A percentile compares a stretch with the other conserved stretches of the same genome.
These are phyloP conservation scores for Brassica incana DNA, from an alignment of 345 rosid genomes.

Conservation along the genomic window DNA sequence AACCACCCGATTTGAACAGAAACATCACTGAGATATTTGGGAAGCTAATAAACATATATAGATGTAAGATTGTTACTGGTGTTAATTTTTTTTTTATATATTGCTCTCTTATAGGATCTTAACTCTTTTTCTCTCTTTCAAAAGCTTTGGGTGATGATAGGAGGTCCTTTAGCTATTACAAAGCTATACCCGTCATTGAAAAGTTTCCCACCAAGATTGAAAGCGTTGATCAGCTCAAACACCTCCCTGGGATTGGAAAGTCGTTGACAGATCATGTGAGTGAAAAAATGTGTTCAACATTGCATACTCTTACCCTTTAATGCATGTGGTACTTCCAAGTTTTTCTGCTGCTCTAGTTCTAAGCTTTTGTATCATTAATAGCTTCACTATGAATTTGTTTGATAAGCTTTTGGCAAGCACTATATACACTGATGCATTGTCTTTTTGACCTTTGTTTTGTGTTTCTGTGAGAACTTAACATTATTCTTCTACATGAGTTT, in stretches of 20 bases:
- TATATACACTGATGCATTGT: background rate
- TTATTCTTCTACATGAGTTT: constrained; percentile 11
- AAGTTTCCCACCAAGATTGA: constrained; percentile 82
- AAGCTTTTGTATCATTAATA: background rate
- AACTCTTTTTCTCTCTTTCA: constrained; percentile 7
- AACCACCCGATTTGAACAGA: constrained; percentile 86
- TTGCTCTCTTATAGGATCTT: constrained; percentile 4
- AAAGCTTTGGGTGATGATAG: constrained; percentile 95
- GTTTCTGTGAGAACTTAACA: background rate
- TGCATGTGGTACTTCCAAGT: background rate
- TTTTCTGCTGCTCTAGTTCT: constrained; percentile 1
- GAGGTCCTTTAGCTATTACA: constrained; percentile 90
- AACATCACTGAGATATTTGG: constrained; percentile 84
- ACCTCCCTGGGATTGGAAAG: constrained; percentile 90
- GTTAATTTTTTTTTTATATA: background rate
- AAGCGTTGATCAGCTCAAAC: constrained; percentile 77
- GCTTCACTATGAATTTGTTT: background rate
- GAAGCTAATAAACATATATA: constrained; percentile 81
- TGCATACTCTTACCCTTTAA: background rate
- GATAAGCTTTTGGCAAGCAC: constrained; percentile 1
- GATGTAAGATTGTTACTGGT: constrained; percentile 48
- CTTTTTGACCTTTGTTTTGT: constrained; percentile 1
- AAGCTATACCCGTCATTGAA: constrained; percentile 84
- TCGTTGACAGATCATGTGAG: constrained; percentile 96
- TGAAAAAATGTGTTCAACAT: background rate